Base-by-base conservation (phyloP, 1,139 yeast species). In the Yamadazyma taylorii region DNA sequence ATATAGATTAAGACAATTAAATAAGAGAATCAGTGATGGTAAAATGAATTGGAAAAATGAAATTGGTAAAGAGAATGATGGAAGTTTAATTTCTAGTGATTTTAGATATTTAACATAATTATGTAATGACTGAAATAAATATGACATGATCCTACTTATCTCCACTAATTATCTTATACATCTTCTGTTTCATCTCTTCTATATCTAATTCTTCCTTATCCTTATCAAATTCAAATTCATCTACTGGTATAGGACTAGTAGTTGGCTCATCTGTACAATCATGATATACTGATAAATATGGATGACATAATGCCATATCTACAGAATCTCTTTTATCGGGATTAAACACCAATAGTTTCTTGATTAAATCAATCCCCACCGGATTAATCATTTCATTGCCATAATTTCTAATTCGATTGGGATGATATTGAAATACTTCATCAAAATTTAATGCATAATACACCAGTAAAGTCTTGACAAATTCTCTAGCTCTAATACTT, bases 181-280 rank as follows among this genome's bases (percentile, higher is more conserved):
- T 65, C 65, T 85, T 63, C 42, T 69, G 64, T 63, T 89, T 88
- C 51, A 90, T 68, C 48, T 88, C 92, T 32, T 75, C 78, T 38
- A 84, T 68, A 24, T 79, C 73, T 46, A 90, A 68, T 37, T 81
- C 81, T 8, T 16, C 10, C 58, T 85, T 85, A 44, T 75, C 70
- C 48, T 77, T 72, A 56, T 92, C 97, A 53, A 88, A 90, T 45
- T 81, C 85, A 62, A 92, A 90, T 56, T 89, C 87, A 41, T 79
- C 81, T 24, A 77, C 78, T 1, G 92, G 85, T 28, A 90, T 80
- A 4, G 86, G 84, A 12, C 72, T 69, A 2, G 92, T 87, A 3
- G 65, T 66, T 0, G 96, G 96, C 56, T 90, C 97, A 48, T 89
- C 96, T 34, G 70, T 73, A 0, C 87, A 82, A 49, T 85, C 95